Base-by-base conservation (phyloP, 2,329 filamentous ascomycete genomes). In the Periconia sp. region DNA sequence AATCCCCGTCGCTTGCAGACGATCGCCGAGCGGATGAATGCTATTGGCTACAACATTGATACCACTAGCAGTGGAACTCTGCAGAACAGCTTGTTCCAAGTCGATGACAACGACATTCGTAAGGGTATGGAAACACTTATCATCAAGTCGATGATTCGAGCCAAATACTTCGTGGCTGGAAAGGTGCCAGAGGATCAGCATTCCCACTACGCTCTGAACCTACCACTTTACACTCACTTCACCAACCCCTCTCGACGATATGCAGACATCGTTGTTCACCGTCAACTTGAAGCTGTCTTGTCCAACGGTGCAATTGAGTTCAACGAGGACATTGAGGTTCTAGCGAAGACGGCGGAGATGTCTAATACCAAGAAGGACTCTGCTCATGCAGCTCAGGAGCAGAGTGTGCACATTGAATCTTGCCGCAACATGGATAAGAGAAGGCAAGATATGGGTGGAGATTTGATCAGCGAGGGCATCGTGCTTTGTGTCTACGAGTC, bases 341-440 rank as follows among this genome's bases (percentile, higher is more conserved):
- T 99, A 29, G 85, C 85, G 61, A 99, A 97, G 83, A 95, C 88
- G 36, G 88, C 92, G 7, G 94, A 99, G 72, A 84, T 89, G 57
- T 96, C 90, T 80, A 99, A 99, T 77, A 96, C 89, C 66, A 99
- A 97, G 85, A 99, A 97, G 73, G 94, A 99, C 68, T 97, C 92
- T 10, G 91, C 94, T 1, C 92, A 96, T 74, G 94, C 90, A 63
- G 94, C 94, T 11, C 94, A 99, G 71, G 94, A 99, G 71, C 94
- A 99, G 76, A 97, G 94, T 71, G 91, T 99, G 36, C 94, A 99
- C 74, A 96, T 99, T 52, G 94, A 97, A 69, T 90, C 92, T 4
- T 99, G 94, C 78, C 88, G 94, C 58, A 86, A 85, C 61, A 96
- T 99, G 89, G 92, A 97, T 74, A 91, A 89, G 76, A 88, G 87